Base-by-base conservation (phyloP, 805 yeast species). In the Torulaspora delbrueckii region DNA sequence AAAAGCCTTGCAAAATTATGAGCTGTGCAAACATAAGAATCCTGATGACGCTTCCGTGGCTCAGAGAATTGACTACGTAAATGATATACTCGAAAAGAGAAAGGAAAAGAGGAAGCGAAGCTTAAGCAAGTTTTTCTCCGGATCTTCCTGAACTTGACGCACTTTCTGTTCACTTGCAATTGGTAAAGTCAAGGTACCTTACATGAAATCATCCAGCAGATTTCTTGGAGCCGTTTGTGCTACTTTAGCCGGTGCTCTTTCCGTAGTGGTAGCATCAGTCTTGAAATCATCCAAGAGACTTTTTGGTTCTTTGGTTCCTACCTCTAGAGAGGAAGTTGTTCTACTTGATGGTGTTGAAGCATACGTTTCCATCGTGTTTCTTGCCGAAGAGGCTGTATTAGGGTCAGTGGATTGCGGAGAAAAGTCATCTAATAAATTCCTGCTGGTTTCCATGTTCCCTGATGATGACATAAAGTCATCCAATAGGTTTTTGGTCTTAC, bases 41-140 rank as follows among this genome's bases (percentile, higher is more conserved):
- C 78, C 81, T 10, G 57, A 66, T 2, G 91, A 85, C 58, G 62
- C 65, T 13, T 71, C 66, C 0, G 77, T 84, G 5, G 62, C 58
- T 12, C 62, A 56, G 19, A 84, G 77, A 50, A 56, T 78, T 23
- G 62, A 62, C 25, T 60, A 56, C 9, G 74, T 74, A 0, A 73
- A 77, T 49, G 58, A 55, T 7, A 26, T 70, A 19, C 53, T 78
- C 2, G 71, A 72, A 22, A 65, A 68, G 27, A 63, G 67, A 31
- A 81, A 77, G 57, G 68, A 70, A 32, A 70, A 69, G 12, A 81
- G 80, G 48, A 76, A 72, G 57, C 73, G 74, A 40, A 78, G 72
- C 47, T 76, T 79, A 51, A 74, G 87, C 13, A 83, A 79, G 59
- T 84, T 85, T 60, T 85, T 85, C 56, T 63, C 64, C 16, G 33